Evolutionary conservation across 495 filamentous ascomycete species (phyloP), one percentile per base, ranked within the genome.

Genomic region (Aspergillus heteromorphus): DNA sequence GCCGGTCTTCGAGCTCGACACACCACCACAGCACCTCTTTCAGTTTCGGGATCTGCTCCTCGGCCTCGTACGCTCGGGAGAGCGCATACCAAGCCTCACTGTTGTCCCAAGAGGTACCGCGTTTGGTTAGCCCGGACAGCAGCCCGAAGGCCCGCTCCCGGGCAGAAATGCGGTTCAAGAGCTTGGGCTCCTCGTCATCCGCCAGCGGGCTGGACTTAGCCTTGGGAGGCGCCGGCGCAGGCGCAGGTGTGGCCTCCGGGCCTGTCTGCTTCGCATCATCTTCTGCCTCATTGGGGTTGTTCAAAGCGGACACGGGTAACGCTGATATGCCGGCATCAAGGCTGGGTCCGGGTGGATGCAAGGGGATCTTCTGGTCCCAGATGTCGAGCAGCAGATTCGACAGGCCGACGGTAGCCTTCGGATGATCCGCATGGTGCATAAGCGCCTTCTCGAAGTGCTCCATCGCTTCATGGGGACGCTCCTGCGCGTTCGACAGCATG

Each of bases 41-140:
- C 42, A 93, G 84, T 65, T 91, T 95, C 41, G 91, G 87, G 6
- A 82, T 66, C 74, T 97, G 87, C 6, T 87, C 87, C 48, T 87
- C 85, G 51, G 85, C 83, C 70, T 97, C 92, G 59, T 95, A 88
- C 42, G 85, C 90, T 56, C 88, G 74, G 1, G 93, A 89, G 14
- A 98, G 79, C 9, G 85, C 83, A 62, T 87, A 91, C 93, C 93
- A 98, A 17, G 92, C 93, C 65, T 96, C 93, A n/a, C 85, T 83
- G 62, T 85, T 81, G 66, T 96, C 89, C 95, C 95, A 97, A 5
- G 91, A 92, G 23, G 72, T 76, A n/a, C 91, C 91, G 2, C 88
- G 79, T 71, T 88, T 92, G 2, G 90, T 96, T 51, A 97, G 76
- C 2, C 80, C 79, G 7, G 84, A 86, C 0, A 98, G 80, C 40